phyloP scores from a whole-genome alignment of 441 rosid genomes.

The Gossypium gossypioides region DNA sequence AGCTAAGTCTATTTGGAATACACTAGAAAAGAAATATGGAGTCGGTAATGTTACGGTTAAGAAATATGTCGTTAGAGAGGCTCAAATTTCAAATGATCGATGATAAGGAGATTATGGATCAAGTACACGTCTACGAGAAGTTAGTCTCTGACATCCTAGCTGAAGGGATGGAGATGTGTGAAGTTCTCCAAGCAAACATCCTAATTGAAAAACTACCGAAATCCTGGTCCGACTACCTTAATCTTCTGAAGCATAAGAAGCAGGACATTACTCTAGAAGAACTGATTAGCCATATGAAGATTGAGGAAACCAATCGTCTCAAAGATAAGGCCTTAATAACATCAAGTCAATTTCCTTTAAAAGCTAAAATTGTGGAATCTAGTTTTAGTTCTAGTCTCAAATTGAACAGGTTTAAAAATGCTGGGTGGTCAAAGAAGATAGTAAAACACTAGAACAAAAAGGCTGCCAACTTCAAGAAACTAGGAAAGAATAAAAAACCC shows the following conservation, averaged over 20 bases:
- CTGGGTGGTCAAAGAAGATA: too few species aligned
- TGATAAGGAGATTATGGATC: neutral
- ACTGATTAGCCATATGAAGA: neutral
- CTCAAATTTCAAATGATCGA: neutral
- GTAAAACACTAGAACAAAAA: neutral
- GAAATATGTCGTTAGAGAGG: neutral
- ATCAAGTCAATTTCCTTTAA: too few species aligned
- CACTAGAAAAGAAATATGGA: neutral
- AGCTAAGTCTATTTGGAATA: neutral
- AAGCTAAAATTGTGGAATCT: neutral
- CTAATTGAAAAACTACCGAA: neutral
- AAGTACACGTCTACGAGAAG: neutral
- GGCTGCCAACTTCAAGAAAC: neutral
- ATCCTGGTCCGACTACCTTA: neutral
- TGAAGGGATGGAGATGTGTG: neutral
- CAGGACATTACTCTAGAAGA: neutral
- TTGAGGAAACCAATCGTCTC: neutral
- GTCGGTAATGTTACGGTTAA: neutral
- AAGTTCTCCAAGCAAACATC: neutral
- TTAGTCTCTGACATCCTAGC: neutral
- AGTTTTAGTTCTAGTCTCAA: neutral
- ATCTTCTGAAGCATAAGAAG: neutral
- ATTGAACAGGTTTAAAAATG: neutral
- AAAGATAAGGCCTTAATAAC: neutral
- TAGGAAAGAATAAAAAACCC: neutral